Evolutionary conservation across 2,329 filamentous ascomycete species (phyloP), one percentile per base, ranked within the genome.

Genomic region (Trichoderma sp.): DNA sequence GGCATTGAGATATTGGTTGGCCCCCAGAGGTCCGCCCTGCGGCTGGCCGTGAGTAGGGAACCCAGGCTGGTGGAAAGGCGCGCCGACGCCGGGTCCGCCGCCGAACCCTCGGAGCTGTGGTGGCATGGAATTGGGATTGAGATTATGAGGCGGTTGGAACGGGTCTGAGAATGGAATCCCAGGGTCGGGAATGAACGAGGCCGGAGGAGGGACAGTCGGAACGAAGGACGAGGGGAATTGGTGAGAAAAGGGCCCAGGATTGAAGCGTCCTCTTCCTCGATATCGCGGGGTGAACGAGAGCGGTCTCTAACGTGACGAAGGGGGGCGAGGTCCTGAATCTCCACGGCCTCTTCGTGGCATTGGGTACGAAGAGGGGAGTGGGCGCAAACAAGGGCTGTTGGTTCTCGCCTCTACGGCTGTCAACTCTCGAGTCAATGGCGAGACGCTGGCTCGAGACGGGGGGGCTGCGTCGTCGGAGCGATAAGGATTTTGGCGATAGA

Each of bases 1-100:
- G 70, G 89, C 86, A 74, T 87, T 89, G 71, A 89, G 87, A 78
- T 96, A 96, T 61, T 91, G 89, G 77, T 92, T 91, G 70, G 86
- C 84, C 72, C 87, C 86, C 68, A 94, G 77, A 56, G 81, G 85
- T 46, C 79, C 81, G 63, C 80, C 81, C 72, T 87, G 86, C 55
- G 83, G 81, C 73, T 87, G 84, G 58, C 75, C 78, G 71, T 85
- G 83, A 46, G 83, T 81, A n/a, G 84, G 81, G 74, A 86, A 88
- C 70, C 86, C 85, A 64, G 79, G 78, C 69, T 81, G 80, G 72
- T 82, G 81, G 72, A 82, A 82, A 32, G 81, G 80, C 72, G 74
- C 78, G 69, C 77, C 77, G 68, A 79, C 78, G 71, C 76, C 75
- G 69, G 79, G 78, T 65, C 78, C 79, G 70, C 76, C 78, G 72